Evolutionary conservation across 1,284 basidiomycete species (phyloP), one percentile per base, ranked within the genome.

Genomic region (Ustilago esculenta): DNA sequence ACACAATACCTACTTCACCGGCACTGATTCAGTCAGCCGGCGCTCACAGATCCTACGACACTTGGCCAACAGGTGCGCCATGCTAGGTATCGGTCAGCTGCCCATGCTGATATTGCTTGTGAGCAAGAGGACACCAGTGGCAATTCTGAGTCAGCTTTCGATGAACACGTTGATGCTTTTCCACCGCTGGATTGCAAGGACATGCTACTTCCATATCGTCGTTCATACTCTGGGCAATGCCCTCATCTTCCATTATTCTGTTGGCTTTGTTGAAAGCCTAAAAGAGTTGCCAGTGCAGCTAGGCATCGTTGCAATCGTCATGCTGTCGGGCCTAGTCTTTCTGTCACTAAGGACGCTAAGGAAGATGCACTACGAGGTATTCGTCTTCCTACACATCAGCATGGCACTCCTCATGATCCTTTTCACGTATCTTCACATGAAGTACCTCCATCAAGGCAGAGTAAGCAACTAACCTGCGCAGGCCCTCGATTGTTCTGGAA

Each of bases 141-240:
- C 70, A 2, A 63, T 72, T 46, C 21, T 81, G 21, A 76, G 72
- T 3, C 73, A 78, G 15, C 50, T 76, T 27, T 30, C 54, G 21
- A 80, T 78, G 59, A 61, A 73, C 18, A 76, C 73, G 9, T 49
- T 75, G 45, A 77, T 82, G 55, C 57, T 82, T 7, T 75, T 76
- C 25, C 82, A 83, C 40, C 76, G 81, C 8, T 81, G 78, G 77
- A 61, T 83, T 17, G 79, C 77, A 7, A 40, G 80, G 2, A 45
- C 74, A 5, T 71, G 72, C 43, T 72, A 65, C 34, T 9, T 66
- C 1, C 67, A 79, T 23, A 72, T 60, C 23, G 17, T 75, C 18
- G 10, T 77, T 2, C 82, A 83, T 33, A 72, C 54, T n/a, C 24
- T 67, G 4, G 47, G 27, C n/a, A 74, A 65, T 39, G 42, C 50